Evolutionary conservation across 257 asterid genomes (phyloP).

Genomic region (Verbascum thapsus): DNA sequence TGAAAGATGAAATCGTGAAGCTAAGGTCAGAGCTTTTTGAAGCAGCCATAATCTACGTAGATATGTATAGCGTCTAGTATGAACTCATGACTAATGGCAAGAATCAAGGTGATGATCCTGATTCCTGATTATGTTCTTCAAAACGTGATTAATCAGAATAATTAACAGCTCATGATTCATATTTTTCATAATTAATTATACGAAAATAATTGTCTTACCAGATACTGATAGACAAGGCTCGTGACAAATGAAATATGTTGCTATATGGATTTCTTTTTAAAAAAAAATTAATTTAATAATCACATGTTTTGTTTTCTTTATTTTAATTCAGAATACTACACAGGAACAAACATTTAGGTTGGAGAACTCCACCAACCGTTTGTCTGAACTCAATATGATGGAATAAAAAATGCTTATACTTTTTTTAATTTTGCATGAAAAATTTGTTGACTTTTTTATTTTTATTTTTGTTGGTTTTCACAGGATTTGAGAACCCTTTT

Average conservation of each 20-base stretch:
- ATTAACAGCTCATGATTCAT: not conserved
- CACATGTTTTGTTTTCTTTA: constrained; percentile 4
- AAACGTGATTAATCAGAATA: not conserved
- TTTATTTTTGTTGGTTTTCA: not conserved
- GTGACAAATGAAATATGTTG: constrained; percentile 5
- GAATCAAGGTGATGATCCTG: constrained; percentile 60
- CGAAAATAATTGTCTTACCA: not conserved
- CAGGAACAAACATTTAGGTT: not conserved
- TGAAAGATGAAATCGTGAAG: constrained; percentile 39
- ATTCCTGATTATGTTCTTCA: not conserved
- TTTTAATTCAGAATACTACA: constrained; percentile 4
- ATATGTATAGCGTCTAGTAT: constrained; percentile 64
- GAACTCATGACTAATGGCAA: constrained; percentile 55
- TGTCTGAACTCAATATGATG: not conserved
- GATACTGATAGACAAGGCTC: constrained; percentile 3
- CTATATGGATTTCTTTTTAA: not conserved
- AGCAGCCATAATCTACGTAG: constrained; percentile 59
- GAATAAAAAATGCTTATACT: no score
- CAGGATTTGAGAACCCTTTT: constrained; percentile 68
- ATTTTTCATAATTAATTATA: not conserved
- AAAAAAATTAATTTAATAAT: not conserved
- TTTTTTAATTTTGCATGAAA: not conserved
- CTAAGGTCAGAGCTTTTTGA: constrained; percentile 46
- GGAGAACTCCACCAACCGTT: not conserved
- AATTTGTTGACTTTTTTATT: no score